These are phyloP conservation scores for Clitopilus hobsonii DNA, from an alignment of 768 basidiomycete species.

Conservation along the genomic window DNA sequence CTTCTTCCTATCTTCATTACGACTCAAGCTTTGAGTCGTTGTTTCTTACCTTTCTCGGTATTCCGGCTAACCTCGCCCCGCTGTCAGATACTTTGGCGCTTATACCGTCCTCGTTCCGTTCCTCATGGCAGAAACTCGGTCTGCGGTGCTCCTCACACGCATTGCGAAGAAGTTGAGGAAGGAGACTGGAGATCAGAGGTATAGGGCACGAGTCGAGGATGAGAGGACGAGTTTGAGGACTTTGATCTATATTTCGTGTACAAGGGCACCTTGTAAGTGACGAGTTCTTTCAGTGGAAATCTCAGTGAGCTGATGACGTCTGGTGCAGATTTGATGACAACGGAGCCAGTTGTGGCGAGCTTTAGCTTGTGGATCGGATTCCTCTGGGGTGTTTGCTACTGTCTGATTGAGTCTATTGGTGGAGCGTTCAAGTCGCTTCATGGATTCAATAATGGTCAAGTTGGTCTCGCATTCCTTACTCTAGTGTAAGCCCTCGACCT, in stretches of 20 bases:
- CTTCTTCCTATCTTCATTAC: background rate
- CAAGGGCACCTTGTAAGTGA: conserved; percentile 63
- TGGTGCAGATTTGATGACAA: conserved; percentile 51
- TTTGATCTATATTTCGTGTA: conserved; percentile 66
- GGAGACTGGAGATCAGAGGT: conserved; percentile 57
- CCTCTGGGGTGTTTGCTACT: conserved; percentile 73
- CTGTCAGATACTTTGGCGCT: conserved; percentile 42
- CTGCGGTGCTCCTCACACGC: conserved; percentile 62
- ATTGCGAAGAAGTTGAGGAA: conserved; percentile 61
- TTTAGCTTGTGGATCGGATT: conserved; percentile 76
- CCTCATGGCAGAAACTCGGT: conserved; percentile 69
- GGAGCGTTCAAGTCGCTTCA: conserved; percentile 55
- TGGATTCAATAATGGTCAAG: conserved; percentile 51
- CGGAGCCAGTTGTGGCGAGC: conserved; percentile 70
- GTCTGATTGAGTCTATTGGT: conserved; percentile 59
- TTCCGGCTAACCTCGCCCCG: conserved; percentile 1
- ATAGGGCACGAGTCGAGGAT: conserved; percentile 59
- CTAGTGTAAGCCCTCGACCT: conserved; percentile 40
- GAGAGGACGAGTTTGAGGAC: conserved; percentile 51
- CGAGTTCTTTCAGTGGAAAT: background rate
- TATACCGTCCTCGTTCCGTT: conserved; percentile 48
- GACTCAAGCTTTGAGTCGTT: background rate
- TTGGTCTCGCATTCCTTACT: conserved; percentile 55
- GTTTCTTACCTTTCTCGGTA: conserved; percentile 7
- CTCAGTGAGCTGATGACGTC: background rate